These are phyloP conservation scores for Petunia axillaris DNA, from an alignment of 257 asterid species.

Conservation along the genomic window DNA sequence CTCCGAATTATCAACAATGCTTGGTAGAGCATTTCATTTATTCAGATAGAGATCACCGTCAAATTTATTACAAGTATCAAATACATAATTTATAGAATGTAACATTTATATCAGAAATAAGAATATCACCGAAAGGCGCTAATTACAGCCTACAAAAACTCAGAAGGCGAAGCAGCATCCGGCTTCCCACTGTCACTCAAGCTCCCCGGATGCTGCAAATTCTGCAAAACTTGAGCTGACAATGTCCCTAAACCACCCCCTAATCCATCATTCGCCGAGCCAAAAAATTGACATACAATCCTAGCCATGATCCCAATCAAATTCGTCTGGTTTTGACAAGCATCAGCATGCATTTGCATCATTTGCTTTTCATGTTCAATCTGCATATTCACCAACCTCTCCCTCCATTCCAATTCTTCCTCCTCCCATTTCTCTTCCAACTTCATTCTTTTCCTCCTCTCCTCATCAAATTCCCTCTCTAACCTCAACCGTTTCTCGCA, in stretches of 20 bases:
- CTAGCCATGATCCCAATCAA: conserved; percentile 70
- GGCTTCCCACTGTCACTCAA: conserved; percentile 71
- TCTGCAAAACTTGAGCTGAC: conserved; percentile 80
- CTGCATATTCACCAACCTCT: conserved; percentile 76
- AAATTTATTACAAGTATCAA: conserved; percentile 23
- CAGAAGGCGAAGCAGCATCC: conserved; percentile 69
- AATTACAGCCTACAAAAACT: conserved; percentile 61
- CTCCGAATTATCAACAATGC: background rate
- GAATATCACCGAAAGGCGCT: conserved; percentile 3
- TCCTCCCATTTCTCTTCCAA: conserved; percentile 85
- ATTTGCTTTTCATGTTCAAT: conserved; percentile 89
- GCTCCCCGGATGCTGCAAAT: conserved; percentile 74
- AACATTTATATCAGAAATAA: background rate
- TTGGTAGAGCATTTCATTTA: conserved; percentile 25
- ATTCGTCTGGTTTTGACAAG: conserved; percentile 90
- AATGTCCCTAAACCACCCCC: conserved; percentile 62
- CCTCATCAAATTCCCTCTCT: conserved; percentile 67
- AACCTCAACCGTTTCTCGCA: conserved; percentile 56
- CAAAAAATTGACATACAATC: conserved; percentile 76
- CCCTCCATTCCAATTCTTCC: conserved; percentile 92
- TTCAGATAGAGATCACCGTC: conserved; percentile 30
- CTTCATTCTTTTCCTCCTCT: conserved; percentile 71
- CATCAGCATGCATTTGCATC: conserved; percentile 90
- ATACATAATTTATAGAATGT: background rate
- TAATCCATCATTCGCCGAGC: conserved; percentile 68